Percentiles rank a stretch among this genome's conserved stretches.
Conservation (phyloP, 2,329 filamentous ascomycete species). For the Aspergillus sp. region DNA sequence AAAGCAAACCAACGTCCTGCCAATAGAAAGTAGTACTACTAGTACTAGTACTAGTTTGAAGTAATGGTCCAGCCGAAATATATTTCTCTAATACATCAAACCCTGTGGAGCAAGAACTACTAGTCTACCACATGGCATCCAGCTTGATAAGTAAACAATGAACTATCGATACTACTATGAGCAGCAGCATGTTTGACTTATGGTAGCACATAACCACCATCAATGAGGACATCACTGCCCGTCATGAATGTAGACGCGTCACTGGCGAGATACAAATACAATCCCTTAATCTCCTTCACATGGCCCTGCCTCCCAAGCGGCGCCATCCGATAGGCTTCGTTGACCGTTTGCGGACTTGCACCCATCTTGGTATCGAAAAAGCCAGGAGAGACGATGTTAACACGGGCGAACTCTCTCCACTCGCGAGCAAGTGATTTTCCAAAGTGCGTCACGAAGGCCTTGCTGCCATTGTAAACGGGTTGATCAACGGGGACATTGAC, state of each 20-base stretch:
- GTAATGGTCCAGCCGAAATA: too few species aligned
- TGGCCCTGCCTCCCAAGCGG: conserved; percentile 45
- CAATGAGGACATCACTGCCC: conserved; percentile 52
- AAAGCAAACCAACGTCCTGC: too few species aligned
- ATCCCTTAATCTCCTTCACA: conserved; percentile 40
- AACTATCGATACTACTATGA: not conserved
- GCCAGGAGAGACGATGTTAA: conserved; percentile 58
- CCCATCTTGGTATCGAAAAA: conserved; percentile 62
- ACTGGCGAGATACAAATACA: conserved; percentile 50
- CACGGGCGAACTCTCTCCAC: conserved; percentile 60
- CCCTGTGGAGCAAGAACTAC: too few species aligned
- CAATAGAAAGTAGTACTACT: too few species aligned
- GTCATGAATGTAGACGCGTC: conserved; percentile 53
- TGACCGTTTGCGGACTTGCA: conserved; percentile 45
- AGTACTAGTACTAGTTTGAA: too few species aligned
- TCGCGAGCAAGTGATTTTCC: conserved; percentile 59
- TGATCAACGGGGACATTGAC: conserved; percentile 58
- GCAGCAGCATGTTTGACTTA: not conserved
- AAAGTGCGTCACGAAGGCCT: conserved; percentile 59
- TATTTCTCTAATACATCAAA: too few species aligned
- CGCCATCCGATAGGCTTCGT: conserved; percentile 53
- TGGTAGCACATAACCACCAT: conserved; percentile 49
- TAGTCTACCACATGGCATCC: not conserved
- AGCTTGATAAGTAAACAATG: too few species aligned
- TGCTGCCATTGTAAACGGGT: conserved; percentile 59